Conservation (phyloP, 1,284 basidiomycete genomes). For the Cutaneotrichosporon dermatis region DNA sequence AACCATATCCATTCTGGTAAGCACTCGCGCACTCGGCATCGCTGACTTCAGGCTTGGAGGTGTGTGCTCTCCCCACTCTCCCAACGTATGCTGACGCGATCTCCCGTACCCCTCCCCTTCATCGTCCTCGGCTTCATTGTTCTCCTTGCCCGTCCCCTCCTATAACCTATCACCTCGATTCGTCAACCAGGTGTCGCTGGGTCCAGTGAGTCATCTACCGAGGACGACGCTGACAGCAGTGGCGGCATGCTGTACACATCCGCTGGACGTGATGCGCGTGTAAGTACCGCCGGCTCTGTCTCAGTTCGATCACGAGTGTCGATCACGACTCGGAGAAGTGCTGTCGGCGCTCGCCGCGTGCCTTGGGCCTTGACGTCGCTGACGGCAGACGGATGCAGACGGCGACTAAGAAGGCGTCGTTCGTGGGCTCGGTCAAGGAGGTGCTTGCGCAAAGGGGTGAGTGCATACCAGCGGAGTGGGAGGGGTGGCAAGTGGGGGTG, state of each 20-base stretch:
- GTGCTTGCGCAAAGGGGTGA: constrained; percentile 36
- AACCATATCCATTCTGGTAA: constrained; percentile 25
- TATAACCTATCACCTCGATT: not conserved
- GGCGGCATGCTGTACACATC: constrained; percentile 80
- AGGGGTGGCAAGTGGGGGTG: not conserved
- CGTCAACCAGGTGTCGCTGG: constrained; percentile 54
- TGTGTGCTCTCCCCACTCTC: not conserved
- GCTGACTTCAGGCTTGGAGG: constrained; percentile 17
- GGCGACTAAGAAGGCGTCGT: constrained; percentile 30
- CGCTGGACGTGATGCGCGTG: constrained; percentile 82
- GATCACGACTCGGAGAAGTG: too few relatives aligned
- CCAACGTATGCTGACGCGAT: constrained; percentile 6
- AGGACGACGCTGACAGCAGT: constrained; percentile 52
- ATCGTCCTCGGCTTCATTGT: not conserved
- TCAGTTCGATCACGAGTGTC: too few relatives aligned
- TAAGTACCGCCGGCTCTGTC: constrained; percentile 36
- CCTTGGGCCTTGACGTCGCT: not conserved
- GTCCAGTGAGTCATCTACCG: constrained; percentile 57
- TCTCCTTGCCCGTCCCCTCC: not conserved
- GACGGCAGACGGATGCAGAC: constrained; percentile 45
- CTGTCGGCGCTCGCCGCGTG: not conserved
- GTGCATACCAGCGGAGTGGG: constrained; percentile 1
- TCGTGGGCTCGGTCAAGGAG: constrained; percentile 28
- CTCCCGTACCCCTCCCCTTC: not conserved
- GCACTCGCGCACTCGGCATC: not conserved